A percentile compares a stretch with the other conserved stretches of the same genome.
Evolutionary conservation across 805 yeast species (phyloP).

Genomic region (Grigorovia jiainica): DNA sequence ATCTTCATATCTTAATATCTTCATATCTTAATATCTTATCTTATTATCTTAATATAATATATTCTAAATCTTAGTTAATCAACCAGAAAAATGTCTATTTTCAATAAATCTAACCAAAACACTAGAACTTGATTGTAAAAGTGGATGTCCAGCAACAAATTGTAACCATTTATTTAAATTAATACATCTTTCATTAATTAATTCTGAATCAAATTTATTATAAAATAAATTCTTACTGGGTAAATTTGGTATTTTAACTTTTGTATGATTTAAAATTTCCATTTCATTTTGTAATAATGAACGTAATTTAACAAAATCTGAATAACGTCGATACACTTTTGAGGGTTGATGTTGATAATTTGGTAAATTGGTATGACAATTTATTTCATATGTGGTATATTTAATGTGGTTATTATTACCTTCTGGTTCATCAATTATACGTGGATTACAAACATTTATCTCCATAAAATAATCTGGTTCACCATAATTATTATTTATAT

Average conservation of each 20-base stretch:
- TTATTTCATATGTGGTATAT: constrained; percentile 87
- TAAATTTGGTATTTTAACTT: constrained; percentile 75
- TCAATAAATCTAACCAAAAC: constrained; percentile 77
- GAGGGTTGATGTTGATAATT: constrained; percentile 54
- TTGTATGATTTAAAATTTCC: constrained; percentile 31
- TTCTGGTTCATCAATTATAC: constrained; percentile 21
- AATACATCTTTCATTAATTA: constrained; percentile 71
- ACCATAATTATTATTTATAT: no score
- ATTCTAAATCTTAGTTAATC: not conserved
- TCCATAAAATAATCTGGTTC: constrained; percentile 93
- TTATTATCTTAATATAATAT: not conserved
- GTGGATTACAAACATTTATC: constrained; percentile 55
- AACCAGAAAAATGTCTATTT: constrained; percentile 45
- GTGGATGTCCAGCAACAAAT: constrained; percentile 85
- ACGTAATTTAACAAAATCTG: constrained; percentile 79
- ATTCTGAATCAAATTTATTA: constrained; percentile 70
- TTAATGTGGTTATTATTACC: constrained; percentile 21
- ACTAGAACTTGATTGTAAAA: constrained; percentile 78
- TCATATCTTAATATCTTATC: not conserved
- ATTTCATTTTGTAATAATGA: constrained; percentile 67
- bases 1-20: not conserved
- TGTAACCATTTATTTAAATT: constrained; percentile 76
- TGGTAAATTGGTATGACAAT: constrained; percentile 87
- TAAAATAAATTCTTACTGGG: constrained; percentile 78
- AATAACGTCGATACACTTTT: constrained; percentile 78